A percentile compares a stretch with the other conserved stretches of the same genome.
Conservation (phyloP, 805 yeast species). For the Kluyveromyces lactis region DNA sequence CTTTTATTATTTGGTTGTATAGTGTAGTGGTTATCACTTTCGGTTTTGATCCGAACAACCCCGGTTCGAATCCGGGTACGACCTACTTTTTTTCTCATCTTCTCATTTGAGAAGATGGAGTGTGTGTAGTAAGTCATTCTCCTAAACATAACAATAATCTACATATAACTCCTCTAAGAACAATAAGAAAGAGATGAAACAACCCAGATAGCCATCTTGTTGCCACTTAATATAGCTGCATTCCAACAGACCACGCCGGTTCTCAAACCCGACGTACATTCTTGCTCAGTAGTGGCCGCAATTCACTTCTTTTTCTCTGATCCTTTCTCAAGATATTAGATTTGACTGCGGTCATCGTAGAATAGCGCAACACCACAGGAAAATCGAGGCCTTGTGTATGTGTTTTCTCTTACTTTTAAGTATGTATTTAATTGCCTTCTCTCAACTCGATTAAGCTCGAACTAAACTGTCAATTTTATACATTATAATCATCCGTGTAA, state of each 20-base stretch:
- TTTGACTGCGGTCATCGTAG: not conserved
- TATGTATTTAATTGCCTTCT: not conserved
- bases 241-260: no score
- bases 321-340: not conserved
- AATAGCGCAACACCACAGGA: not conserved
- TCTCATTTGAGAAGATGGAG: no score
- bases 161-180: no score
- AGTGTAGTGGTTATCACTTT: conserved; percentile 78
- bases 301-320: not conserved
- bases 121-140: no score
- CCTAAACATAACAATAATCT: no score
- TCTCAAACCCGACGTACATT: no score
- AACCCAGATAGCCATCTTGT: no score
- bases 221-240: no score
- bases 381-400: not conserved
- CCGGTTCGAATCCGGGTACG: conserved; percentile 84
- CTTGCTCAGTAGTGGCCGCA: not conserved
- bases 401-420: not conserved
- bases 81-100: conserved; percentile 38
- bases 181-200: no score
- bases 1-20: no score
- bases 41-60: conserved; percentile 77
- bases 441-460: not conserved
- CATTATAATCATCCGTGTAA: not conserved
- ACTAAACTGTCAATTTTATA: not conserved